Evolutionary conservation across 2,329 filamentous ascomycete genomes (phyloP), one percentile per base, ranked within the genome.

Genomic region (Cytospora leucostoma): DNA sequence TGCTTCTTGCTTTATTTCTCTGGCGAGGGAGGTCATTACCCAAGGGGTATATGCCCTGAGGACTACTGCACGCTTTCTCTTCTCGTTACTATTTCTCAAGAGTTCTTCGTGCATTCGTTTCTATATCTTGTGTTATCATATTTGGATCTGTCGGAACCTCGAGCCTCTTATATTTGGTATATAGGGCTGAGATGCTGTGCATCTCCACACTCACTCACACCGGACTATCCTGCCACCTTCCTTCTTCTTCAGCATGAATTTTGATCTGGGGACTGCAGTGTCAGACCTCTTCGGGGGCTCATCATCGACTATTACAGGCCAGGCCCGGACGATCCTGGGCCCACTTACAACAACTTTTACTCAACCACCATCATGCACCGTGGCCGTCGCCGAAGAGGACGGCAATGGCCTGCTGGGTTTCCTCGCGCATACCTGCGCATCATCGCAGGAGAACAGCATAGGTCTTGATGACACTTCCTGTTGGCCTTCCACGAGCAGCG

Each of bases 291-390:
- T 61, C n/a, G 51, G 51, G 17, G 19, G 51, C 19, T 34, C 50
- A 4, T 49, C 58, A 33, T 15, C 40, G 27, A 51, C 51, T 10
- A n/a, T 61, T 35, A 55, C 38, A 3, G 52, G 32, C 11, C 59
- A 61, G 52, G 59, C 7, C 7, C 38, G 19, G 19, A 61, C 51
- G 4, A 61, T 32, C 13, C 40, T 61, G 17, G 59, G 59, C 7
- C 59, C 59, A 7, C 40, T 61, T 13, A 61, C 59, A n/a, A 15
- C 59, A 19, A 61, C 59, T n/a, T 61, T 61, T 17, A 61, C 59
- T 11, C 59, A 61, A n/a, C 59, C 59, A 15, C 38, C 59, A 32
- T 52, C 53, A n/a, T 61, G 59, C 17, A 50, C 51, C 33, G 38
- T 53, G 32, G 59, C 59, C 27, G 32, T 55, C 4, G 51, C 59